Percentiles rank a stretch among this genome's conserved stretches.
These are phyloP conservation scores for Amanita thiersii DNA, from an alignment of 768 basidiomycete genomes.

Conservation along the genomic window DNA sequence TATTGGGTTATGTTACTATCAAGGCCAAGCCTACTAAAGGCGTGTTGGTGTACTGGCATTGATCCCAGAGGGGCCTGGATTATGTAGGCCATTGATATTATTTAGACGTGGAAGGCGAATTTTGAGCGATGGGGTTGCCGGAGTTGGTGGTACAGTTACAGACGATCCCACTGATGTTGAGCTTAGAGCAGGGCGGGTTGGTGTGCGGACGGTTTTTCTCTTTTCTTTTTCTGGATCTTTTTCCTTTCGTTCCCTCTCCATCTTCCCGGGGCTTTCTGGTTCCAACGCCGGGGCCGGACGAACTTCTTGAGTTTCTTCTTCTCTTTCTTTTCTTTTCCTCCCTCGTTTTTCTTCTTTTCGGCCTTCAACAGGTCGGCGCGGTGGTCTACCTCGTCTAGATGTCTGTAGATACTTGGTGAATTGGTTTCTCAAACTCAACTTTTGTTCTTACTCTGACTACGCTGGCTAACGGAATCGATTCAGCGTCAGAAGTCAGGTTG, in stretches of 20 bases:
- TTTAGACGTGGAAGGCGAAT: constrained; percentile 46
- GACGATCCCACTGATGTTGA: constrained; percentile 16
- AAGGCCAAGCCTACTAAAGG: constrained; percentile 1
- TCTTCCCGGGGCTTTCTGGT: neutral
- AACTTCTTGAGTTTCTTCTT: constrained; percentile 25
- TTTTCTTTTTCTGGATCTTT: constrained; percentile 17
- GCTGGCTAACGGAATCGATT: neutral
- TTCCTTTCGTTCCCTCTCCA: constrained; percentile 12
- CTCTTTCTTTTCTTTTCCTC: constrained; percentile 35
- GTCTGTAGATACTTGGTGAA: neutral
- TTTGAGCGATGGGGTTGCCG: constrained; percentile 41
- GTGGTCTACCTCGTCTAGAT: constrained; percentile 17
- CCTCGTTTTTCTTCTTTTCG: constrained; percentile 27
- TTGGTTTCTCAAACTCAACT: neutral
- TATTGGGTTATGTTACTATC: neutral
- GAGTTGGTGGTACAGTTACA: constrained; percentile 18
- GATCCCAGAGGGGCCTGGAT: constrained; percentile 2
- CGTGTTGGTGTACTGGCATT: neutral
- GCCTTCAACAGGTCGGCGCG: constrained; percentile 17
- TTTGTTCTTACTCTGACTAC: neutral
- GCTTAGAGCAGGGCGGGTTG: constrained; percentile 18
- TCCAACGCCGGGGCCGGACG: constrained; percentile 9
- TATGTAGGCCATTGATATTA: constrained; percentile 12
- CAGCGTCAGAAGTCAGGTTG: constrained; percentile 4
- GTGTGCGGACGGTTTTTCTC: constrained; percentile 23